Percentiles rank a stretch among this genome's conserved stretches.
Conservation (phyloP, 176 grass and related monocot species). For the Leersia perrieri region DNA sequence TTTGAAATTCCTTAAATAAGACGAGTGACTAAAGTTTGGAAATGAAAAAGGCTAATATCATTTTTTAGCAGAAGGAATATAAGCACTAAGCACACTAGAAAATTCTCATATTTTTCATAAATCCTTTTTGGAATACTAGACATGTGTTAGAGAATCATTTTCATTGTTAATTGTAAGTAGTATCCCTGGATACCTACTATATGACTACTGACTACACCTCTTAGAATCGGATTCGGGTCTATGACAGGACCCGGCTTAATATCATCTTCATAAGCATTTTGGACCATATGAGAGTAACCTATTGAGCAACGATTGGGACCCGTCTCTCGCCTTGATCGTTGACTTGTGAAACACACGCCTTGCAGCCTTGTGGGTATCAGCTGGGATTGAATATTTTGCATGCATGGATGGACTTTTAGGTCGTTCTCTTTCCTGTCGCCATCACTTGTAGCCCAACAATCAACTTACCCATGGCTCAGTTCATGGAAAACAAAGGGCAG, state of each 20-base stretch:
- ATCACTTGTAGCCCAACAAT: constrained; percentile 20
- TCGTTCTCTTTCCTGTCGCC: constrained; percentile 25
- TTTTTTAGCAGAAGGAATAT: too few relatives aligned
- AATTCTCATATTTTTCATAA: too few relatives aligned
- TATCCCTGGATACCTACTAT: too few relatives aligned
- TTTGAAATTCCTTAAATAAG: too few relatives aligned
- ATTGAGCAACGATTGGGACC: neutral
- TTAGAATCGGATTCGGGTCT: neutral
- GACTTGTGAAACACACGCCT: neutral
- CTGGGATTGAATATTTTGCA: neutral
- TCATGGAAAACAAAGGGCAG: neutral
- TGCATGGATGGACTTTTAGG: constrained; percentile 31
- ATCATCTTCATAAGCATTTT: neutral
- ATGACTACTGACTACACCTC: neutral
- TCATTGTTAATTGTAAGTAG: too few relatives aligned
- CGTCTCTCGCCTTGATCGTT: neutral
- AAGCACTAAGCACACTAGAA: too few relatives aligned
- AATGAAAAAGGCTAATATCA: too few relatives aligned
- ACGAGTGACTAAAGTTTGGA: too few relatives aligned
- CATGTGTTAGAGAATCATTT: too few relatives aligned
- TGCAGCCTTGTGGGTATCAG: neutral
- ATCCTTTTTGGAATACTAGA: too few relatives aligned
- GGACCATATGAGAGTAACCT: neutral
- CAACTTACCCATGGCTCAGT: neutral
- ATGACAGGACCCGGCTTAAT: too few relatives aligned